phyloP scores from a whole-genome alignment of 2,329 filamentous ascomycete genomes.

The Chaetomium strumarium region DNA sequence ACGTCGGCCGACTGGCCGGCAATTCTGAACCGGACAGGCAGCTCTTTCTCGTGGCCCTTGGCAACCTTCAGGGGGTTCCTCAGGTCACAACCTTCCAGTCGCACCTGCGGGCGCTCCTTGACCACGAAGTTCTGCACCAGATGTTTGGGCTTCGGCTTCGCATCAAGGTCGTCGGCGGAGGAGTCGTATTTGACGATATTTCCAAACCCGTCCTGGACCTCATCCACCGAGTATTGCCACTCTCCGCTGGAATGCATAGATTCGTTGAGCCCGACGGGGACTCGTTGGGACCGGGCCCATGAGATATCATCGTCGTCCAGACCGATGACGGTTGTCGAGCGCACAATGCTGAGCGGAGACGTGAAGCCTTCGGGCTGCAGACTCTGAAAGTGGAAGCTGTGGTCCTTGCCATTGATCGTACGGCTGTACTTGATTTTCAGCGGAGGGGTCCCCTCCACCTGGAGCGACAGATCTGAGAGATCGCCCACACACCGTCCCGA shows the following conservation, averaged over 20 bases:
- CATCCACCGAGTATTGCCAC: constrained; percentile 87
- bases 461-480: constrained; percentile 74
- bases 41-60: constrained; percentile 58
- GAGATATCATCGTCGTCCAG: constrained; percentile 60
- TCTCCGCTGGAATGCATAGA: constrained; percentile 71
- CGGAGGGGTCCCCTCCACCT: constrained; percentile 83
- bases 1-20: constrained; percentile 54
- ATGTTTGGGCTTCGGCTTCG: constrained; percentile 52
- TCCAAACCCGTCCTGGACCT: constrained; percentile 85
- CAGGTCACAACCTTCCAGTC: constrained; percentile 68
- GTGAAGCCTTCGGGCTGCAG: constrained; percentile 82
- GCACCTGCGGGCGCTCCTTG: constrained; percentile 74
- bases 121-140: constrained; percentile 76
- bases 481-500: constrained; percentile 76
- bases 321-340: constrained; percentile 51
- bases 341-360: constrained; percentile 65
- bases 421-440: constrained; percentile 90
- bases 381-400: constrained; percentile 85
- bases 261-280: constrained; percentile 83
- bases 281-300: constrained; percentile 71
- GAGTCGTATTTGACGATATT: constrained; percentile 73
- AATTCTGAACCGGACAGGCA: constrained; percentile 67
- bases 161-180: constrained; percentile 61
- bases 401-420: constrained; percentile 74
- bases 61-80: constrained; percentile 78